Conservation (phyloP, 176 grass and related monocot genomes). For the Raddia distichophylla region DNA sequence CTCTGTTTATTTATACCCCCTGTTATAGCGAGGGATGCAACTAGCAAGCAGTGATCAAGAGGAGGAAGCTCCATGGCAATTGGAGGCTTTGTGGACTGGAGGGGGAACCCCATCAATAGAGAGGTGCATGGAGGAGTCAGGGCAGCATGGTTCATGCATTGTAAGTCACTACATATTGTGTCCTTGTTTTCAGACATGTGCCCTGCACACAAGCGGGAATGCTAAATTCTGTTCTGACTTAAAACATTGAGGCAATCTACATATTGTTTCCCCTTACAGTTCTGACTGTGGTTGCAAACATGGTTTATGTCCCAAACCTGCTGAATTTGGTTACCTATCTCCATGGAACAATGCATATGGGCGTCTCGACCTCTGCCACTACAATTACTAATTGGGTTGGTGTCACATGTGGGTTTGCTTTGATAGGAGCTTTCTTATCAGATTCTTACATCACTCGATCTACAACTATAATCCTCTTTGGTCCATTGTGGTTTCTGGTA, state of each 20-base stretch:
- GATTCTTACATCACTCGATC: conserved; percentile 62
- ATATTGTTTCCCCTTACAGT: conserved; percentile 32
- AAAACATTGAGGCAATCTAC: too few species aligned
- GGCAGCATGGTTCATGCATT: conserved; percentile 61
- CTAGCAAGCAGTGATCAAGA: conserved; percentile 4
- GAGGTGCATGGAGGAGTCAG: conserved; percentile 67
- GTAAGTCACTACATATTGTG: conserved; percentile 46
- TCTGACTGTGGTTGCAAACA: conserved; percentile 24
- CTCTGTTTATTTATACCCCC: conserved; percentile 33
- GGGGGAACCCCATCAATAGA: conserved; percentile 52
- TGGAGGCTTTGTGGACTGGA: conserved; percentile 62
- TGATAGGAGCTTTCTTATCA: conserved; percentile 62
- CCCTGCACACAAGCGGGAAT: neutral
- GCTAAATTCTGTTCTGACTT: neutral
- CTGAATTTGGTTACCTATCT: conserved; percentile 66
- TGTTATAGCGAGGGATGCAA: neutral
- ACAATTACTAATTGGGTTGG: conserved; percentile 57
- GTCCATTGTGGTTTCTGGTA: conserved; percentile 59
- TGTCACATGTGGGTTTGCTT: conserved; percentile 50
- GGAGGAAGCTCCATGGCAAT: conserved; percentile 47
- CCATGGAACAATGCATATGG: conserved; percentile 54
- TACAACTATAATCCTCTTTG: conserved; percentile 52
- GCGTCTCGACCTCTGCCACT: conserved; percentile 51
- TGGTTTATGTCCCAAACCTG: conserved; percentile 46
- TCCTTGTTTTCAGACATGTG: conserved; percentile 16